Conservation (phyloP, 768 basidiomycete species). For the Fistulinella prunicolor region DNA sequence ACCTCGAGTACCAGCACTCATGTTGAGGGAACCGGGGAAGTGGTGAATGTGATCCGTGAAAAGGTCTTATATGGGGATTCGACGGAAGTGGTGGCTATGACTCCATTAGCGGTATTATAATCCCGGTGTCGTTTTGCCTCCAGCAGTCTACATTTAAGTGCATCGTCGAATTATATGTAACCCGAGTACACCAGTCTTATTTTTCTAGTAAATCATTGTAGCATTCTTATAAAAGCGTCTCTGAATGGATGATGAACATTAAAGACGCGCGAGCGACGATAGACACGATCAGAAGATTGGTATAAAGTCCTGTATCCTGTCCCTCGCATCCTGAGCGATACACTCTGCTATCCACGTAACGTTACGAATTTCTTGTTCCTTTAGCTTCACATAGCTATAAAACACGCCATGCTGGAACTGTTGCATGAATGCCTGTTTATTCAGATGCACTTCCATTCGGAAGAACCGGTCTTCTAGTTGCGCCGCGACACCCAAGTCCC, state of each 20-base stretch:
- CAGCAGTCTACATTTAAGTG: neutral
- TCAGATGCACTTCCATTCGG: conserved; percentile 86
- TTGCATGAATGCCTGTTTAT: conserved; percentile 94
- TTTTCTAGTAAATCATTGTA: neutral
- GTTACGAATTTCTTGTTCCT: conserved; percentile 88
- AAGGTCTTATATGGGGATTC: conserved; percentile 5
- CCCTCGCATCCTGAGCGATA: conserved; percentile 94
- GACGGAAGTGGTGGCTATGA: neutral
- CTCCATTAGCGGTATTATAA: conserved; percentile 3
- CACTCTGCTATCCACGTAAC: conserved; percentile 96
- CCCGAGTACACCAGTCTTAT: neutral
- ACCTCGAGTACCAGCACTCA: conserved; percentile 4
- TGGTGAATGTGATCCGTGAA: conserved; percentile 1
- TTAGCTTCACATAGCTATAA: conserved; percentile 88
- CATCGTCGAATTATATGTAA: neutral
- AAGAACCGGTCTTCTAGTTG: conserved; percentile 95
- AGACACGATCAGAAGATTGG: conserved; percentile 65
- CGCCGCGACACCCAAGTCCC: conserved; percentile 50
- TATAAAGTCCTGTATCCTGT: conserved; percentile 94
- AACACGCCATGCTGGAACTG: conserved; percentile 96
- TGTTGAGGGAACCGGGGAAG: conserved; percentile 1
- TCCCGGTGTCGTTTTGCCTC: neutral
- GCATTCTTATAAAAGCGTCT: neutral
- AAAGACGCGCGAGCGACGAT: conserved; percentile 3
- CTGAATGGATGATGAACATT: neutral